Percentiles rank a stretch among this genome's conserved stretches.
These are phyloP conservation scores for Globisporangium nunn DNA, from an alignment of 352 stramenopile species.

Conservation along the genomic window DNA sequence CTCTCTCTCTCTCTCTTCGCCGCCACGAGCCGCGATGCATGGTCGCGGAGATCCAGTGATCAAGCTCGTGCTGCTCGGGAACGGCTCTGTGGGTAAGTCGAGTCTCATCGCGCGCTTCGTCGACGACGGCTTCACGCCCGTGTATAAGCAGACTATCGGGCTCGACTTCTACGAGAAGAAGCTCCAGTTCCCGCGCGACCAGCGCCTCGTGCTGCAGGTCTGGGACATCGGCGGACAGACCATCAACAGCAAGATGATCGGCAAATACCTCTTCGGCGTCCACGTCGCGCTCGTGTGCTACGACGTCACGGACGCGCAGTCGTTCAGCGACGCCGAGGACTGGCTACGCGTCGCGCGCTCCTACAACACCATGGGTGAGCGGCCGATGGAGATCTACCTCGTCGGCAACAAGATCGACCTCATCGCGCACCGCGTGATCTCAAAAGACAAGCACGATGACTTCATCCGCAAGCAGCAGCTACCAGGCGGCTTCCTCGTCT, in stretches of 20 bases:
- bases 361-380: conserved; percentile 12
- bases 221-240: conserved; percentile 88
- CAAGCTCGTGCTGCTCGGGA: conserved; percentile 82
- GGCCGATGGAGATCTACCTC: conserved; percentile 52
- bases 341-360: conserved; percentile 48
- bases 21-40: conserved; percentile 2
- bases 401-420: conserved; percentile 88
- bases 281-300: conserved; percentile 83
- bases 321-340: conserved; percentile 75
- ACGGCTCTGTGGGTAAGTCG: conserved; percentile 83
- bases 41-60: conserved; percentile 45
- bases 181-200: conserved; percentile 62
- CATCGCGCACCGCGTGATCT: conserved; percentile 64
- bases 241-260: conserved; percentile 85
- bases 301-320: conserved; percentile 81
- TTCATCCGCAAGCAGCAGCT: conserved; percentile 65
- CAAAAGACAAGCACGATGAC: conserved; percentile 57
- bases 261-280: conserved; percentile 78
- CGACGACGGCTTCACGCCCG: conserved; percentile 64
- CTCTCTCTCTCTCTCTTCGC: too few species aligned
- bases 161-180: conserved; percentile 88
- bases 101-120: conserved; percentile 82
- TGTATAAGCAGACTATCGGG: conserved; percentile 86
- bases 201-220: conserved; percentile 73
- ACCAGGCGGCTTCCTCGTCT: conserved; percentile 70